Percentiles rank a stretch among this genome's conserved stretches.
phyloP scores from a whole-genome alignment of 2,329 filamentous ascomycete genomes.

The Aspergillus oerlinghausenensis region DNA sequence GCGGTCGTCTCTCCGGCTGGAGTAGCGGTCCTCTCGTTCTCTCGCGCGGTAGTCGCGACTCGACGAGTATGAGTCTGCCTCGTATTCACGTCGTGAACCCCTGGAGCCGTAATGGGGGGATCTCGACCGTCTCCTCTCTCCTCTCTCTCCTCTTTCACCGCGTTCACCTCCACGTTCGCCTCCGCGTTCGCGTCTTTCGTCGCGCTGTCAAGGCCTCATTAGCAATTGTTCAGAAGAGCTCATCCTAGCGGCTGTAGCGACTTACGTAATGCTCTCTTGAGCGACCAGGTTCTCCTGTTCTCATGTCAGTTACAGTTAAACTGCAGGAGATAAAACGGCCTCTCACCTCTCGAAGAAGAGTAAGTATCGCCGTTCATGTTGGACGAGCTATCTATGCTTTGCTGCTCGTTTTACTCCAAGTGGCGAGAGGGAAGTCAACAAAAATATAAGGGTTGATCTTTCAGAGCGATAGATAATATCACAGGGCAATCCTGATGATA shows the following conservation, averaged over 20 bases:
- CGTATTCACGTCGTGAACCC: constrained; percentile 64
- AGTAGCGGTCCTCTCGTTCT: constrained; percentile 89
- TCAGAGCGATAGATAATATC: background rate
- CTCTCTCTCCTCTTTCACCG: constrained; percentile 42
- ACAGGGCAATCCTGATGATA: background rate
- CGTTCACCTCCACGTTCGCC: constrained; percentile 36
- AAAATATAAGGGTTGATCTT: background rate
- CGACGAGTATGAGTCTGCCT: constrained; percentile 83
- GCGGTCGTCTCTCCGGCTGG: constrained; percentile 66
- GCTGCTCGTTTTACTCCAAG: constrained; percentile 7
- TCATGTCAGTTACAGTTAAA: background rate
- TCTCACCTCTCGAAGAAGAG: constrained; percentile 64
- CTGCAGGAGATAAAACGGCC: constrained; percentile 5
- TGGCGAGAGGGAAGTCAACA: constrained; percentile 6
- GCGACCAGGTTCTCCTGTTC: constrained; percentile 45
- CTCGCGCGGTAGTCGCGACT: constrained; percentile 89
- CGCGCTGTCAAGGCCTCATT: constrained; percentile 34
- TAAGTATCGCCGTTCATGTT: constrained; percentile 85
- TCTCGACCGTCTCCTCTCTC: constrained; percentile 72
- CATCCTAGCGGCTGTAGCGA: constrained; percentile 6
- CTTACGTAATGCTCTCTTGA: constrained; percentile 53
- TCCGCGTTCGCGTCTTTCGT: constrained; percentile 44
- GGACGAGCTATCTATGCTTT: constrained; percentile 19
- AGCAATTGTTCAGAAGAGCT: background rate
- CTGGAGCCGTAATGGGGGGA: constrained; percentile 73